Conservation (phyloP, 805 yeast genomes). For the Lipomyces yamanashiensis region DNA sequence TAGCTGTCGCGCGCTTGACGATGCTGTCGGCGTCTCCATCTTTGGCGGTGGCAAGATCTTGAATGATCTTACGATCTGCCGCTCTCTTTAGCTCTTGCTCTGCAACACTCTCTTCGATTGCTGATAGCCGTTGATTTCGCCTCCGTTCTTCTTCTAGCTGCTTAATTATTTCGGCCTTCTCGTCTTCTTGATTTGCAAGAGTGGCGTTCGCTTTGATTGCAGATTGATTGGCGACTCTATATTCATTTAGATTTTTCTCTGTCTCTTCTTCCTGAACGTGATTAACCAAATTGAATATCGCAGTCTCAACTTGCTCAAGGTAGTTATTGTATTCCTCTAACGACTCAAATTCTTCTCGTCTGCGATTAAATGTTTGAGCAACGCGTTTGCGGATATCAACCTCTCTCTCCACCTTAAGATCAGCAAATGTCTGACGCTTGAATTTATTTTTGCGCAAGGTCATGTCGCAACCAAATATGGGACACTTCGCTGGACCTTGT, state of each 20-base stretch:
- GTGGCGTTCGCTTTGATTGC: constrained; percentile 76
- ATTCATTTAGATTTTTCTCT: constrained; percentile 62
- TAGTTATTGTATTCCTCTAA: constrained; percentile 72
- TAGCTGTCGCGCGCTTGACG: constrained; percentile 22
- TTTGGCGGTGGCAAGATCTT: constrained; percentile 42
- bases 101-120: constrained; percentile 27
- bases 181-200: constrained; percentile 68
- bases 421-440: constrained; percentile 92
- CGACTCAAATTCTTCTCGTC: constrained; percentile 68
- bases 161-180: constrained; percentile 66
- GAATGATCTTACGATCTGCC: constrained; percentile 43
- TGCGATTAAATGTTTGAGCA: constrained; percentile 75
- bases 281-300: constrained; percentile 75
- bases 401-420: constrained; percentile 85
- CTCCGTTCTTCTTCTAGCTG: constrained; percentile 66
- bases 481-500: constrained; percentile 96
- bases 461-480: constrained; percentile 88
- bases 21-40: constrained; percentile 35
- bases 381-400: constrained; percentile 87
- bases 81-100: constrained; percentile 35
- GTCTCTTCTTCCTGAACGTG: constrained; percentile 72
- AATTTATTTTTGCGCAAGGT: constrained; percentile 85
- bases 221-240: constrained; percentile 71
- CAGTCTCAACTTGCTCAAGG: constrained; percentile 80
- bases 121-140: constrained; percentile 39